Evolutionary conservation across 345 rosid genomes (phyloP).

Genomic region (Arabidopsis thaliana): DNA sequence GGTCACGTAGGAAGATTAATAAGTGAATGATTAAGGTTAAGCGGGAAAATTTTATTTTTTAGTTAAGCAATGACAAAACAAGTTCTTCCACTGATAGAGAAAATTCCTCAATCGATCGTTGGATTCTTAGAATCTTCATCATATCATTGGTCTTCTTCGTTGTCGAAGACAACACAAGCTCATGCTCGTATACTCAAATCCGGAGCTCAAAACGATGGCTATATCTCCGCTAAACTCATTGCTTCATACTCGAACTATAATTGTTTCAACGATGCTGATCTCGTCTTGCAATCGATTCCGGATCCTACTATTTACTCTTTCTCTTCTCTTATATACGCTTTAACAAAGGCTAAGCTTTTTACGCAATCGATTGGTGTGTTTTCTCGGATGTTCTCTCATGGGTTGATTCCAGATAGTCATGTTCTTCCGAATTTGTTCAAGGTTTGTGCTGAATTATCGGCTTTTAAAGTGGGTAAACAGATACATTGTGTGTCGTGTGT

Average conservation of each 20-base stretch:
- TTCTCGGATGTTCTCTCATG: constrained; percentile 51
- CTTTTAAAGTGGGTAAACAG: constrained; percentile 43
- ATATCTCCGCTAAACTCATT: constrained; percentile 49
- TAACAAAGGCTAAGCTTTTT: constrained; percentile 44
- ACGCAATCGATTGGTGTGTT: constrained; percentile 48
- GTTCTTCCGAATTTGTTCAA: constrained; percentile 55
- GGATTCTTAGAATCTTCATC: constrained; percentile 38
- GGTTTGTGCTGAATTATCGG: constrained; percentile 49
- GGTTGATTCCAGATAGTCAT: constrained; percentile 48
- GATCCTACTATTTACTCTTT: constrained; percentile 47
- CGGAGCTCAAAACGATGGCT: constrained; percentile 40
- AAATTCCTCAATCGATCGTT: constrained; percentile 39
- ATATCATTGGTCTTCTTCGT: constrained; percentile 36
- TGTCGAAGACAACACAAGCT: constrained; percentile 40
- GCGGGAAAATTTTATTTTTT: constrained; percentile 9
- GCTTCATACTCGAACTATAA: constrained; percentile 44
- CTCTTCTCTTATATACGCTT: constrained; percentile 53
- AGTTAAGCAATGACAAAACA: constrained; percentile 44
- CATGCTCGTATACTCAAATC: constrained; percentile 50
- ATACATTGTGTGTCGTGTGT: constrained; percentile 41
- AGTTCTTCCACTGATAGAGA: constrained; percentile 43
- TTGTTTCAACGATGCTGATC: constrained; percentile 52
- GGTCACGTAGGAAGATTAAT: background rate
- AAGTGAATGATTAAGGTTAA: background rate
- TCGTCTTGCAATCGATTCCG: constrained; percentile 41